Evolutionary conservation across 2,329 filamentous ascomycete species (phyloP), one percentile per base, ranked within the genome.

Genomic region (Stagonosporopsis tanaceti): DNA sequence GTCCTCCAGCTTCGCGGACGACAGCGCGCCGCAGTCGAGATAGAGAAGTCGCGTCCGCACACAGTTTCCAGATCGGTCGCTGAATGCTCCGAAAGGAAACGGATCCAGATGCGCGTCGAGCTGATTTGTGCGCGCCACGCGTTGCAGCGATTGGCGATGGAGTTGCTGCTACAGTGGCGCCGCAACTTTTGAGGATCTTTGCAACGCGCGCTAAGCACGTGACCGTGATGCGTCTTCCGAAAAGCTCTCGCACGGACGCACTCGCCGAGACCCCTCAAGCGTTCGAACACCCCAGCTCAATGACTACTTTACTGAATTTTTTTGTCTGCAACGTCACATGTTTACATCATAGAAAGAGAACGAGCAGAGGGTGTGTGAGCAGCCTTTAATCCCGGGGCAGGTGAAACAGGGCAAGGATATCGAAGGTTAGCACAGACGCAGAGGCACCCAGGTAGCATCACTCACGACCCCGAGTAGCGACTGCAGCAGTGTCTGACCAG

Each of bases 71-170:
- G 51, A 53, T 57, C 58, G 46, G 47, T 57, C 45, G 54, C 47
- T 55, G 44, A 42, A 42, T 47, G 54, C 47, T 53, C 54, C 50
- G 54, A 59, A 57, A 52, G 45, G 56, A 51, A 59, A 47, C 37
- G 25, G 57, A 35, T 51, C 51, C 61, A 61, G 24, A 60, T 50
- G 65, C 69, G 65, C 64, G 61, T 63, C 46, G 59, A 56, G 55
- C 55, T 59, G 50, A 47, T 57, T 60, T 64, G 63, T 40, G 63
- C 56, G 60, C 64, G 61, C 69, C 53, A 61, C 68, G 69, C 68
- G 70, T 69, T 64, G 67, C 60, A 61, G 64, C 65, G 65, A 65
- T 62, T 66, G 63, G 63, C 58, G 68, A 70, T 69, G 68, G 60
- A 62, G 57, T 59, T 59, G 61, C 39, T 46, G 15, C 25, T 38